phyloP scores from a whole-genome alignment of 2,329 filamentous ascomycete species.

The Colletotrichum camelliae region DNA sequence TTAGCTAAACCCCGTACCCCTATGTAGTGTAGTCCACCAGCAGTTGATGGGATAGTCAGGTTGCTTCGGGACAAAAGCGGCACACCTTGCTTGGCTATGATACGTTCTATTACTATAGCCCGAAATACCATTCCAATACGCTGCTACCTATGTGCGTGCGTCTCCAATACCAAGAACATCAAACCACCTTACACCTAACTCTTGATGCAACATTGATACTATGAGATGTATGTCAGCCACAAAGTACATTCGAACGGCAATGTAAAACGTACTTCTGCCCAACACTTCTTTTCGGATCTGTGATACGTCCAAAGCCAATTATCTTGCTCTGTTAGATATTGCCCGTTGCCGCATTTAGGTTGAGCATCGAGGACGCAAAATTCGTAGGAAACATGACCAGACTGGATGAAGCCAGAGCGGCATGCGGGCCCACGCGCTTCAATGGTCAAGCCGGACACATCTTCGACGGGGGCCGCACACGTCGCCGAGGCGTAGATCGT shows the following conservation, averaged over 20 bases:
- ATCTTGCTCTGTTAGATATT: background rate
- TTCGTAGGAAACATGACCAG: background rate
- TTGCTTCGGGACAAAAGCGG: background rate
- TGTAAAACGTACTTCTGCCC: background rate
- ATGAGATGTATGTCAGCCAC: background rate
- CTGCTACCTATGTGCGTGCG: background rate
- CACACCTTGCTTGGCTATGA: background rate
- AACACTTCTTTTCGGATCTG: background rate
- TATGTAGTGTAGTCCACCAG: too few species aligned
- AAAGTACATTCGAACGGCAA: accelerated
- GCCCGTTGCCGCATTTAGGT: background rate
- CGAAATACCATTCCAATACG: background rate
- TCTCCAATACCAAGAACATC: background rate
- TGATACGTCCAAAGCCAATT: background rate
- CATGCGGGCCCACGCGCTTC: background rate
- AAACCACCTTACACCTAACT: background rate
- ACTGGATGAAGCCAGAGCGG: background rate
- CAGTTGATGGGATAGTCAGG: too few species aligned
- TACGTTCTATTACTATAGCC: background rate
- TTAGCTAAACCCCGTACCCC: too few species aligned
- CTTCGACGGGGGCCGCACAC: accelerated
- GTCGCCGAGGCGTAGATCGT: background rate
- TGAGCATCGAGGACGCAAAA: background rate
- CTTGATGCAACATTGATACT: background rate
- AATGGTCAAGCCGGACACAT: background rate